These are phyloP conservation scores for Zalaria sp. DNA, from an alignment of 2,329 filamentous ascomycete genomes.

Conservation along the genomic window DNA sequence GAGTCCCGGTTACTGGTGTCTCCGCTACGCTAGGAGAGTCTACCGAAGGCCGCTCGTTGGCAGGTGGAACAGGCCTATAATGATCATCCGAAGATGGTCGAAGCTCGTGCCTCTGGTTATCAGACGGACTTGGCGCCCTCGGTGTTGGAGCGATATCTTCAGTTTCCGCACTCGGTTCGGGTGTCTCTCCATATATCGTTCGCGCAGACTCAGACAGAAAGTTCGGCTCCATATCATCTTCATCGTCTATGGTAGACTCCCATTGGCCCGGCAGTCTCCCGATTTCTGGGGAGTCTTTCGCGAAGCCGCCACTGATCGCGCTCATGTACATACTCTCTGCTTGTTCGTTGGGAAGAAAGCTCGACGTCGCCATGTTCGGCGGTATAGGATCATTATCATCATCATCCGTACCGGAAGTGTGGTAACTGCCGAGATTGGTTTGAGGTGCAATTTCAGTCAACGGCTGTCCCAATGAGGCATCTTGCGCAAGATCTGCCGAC, in stretches of 20 bases:
- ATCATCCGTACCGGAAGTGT: too few species aligned
- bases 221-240: conserved; percentile 1
- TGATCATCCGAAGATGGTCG: too few species aligned
- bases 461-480: too few species aligned
- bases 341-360: conserved; percentile 63
- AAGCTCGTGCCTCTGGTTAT: neutral
- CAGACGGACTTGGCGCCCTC: neutral
- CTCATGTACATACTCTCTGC: conserved; percentile 83
- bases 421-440: too few species aligned
- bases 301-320: conserved; percentile 28
- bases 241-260: conserved; percentile 2
- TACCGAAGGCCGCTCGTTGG: too few species aligned
- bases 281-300: neutral
- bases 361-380: conserved; percentile 35
- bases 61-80: too few species aligned
- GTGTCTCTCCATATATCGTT: neutral
- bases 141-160: conserved; percentile 3
- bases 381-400: too few species aligned
- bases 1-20: too few species aligned
- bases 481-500: too few species aligned
- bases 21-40: too few species aligned
- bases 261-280: conserved; percentile 1
- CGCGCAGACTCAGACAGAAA: conserved; percentile 2
- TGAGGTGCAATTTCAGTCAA: too few species aligned
- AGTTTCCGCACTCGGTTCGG: neutral